Percentiles rank a stretch among this genome's conserved stretches.
These are phyloP conservation scores for Myxozyma udenii DNA, from an alignment of 805 yeast genomes.

Conservation along the genomic window DNA sequence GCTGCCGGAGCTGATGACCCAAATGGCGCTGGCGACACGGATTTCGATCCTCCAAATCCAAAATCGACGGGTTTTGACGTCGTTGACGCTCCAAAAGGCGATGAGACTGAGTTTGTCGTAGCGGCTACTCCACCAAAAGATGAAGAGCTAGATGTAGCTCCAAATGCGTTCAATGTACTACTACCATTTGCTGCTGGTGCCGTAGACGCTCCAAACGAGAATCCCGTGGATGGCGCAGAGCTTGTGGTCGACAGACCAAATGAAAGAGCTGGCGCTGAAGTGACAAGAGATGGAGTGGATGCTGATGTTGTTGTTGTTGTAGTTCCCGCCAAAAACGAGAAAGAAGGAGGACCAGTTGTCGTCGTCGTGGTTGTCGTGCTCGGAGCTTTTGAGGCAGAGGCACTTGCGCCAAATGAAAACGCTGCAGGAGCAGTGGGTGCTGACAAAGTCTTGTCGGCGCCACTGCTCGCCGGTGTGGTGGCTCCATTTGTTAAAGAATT, in stretches of 20 bases:
- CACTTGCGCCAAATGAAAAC: background rate
- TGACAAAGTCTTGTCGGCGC: too few relatives aligned
- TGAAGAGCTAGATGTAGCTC: too few relatives aligned
- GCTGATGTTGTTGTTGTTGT: background rate
- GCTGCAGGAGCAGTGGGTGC: too few relatives aligned
- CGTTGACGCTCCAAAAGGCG: conserved; percentile 4
- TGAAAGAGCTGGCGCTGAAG: conserved; percentile 3
- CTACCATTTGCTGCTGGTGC: too few relatives aligned
- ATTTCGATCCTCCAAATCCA: too few relatives aligned
- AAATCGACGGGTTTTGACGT: background rate
- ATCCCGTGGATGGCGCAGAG: conserved; percentile 1
- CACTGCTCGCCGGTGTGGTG: too few relatives aligned
- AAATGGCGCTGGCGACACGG: too few relatives aligned
- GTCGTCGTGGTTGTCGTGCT: background rate
- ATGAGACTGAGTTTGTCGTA: conserved; percentile 3
- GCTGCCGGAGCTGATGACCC: conserved; percentile 3
- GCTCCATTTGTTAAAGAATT: too few relatives aligned
- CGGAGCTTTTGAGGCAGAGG: background rate
- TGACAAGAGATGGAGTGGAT: background rate
- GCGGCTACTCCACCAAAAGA: too few relatives aligned
- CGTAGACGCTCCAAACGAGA: conserved; percentile 8
- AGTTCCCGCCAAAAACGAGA: background rate
- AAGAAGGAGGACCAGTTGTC: background rate
- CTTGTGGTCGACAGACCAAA: background rate
- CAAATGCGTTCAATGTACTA: too few relatives aligned